These are phyloP conservation scores for Tulasnella sp. DNA, from an alignment of 768 basidiomycete species.

Conservation along the genomic window DNA sequence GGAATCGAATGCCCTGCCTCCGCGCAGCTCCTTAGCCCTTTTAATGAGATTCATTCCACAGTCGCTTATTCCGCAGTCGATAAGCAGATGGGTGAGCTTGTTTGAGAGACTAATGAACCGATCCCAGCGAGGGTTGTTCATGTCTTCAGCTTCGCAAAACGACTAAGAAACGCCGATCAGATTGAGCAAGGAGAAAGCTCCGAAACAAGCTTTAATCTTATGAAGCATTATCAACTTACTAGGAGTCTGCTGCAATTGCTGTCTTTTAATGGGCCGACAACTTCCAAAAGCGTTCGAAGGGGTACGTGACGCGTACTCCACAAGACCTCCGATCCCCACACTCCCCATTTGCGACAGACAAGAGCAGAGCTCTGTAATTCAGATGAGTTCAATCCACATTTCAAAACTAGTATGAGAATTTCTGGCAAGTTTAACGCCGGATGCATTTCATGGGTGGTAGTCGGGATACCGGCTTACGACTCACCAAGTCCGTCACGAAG, in stretches of 20 bases:
- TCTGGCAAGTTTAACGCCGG: not conserved
- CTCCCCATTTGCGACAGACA: not conserved
- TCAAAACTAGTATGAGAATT: not conserved
- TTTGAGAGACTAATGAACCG: not conserved
- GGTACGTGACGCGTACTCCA: not conserved
- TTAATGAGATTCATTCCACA: not conserved
- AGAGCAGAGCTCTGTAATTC: not conserved
- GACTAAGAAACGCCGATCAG: not conserved
- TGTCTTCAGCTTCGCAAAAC: not conserved
- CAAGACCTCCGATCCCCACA: not conserved
- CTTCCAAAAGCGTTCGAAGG: not conserved
- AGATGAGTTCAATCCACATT: not conserved
- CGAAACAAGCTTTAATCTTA: not conserved
- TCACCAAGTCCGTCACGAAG: no score
- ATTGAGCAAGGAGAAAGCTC: no score
- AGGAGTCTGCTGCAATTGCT: not conserved
- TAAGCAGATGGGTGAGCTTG: not conserved
- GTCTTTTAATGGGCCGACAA: not conserved
- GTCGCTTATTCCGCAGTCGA: not conserved
- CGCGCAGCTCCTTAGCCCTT: not conserved
- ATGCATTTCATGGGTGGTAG: no score
- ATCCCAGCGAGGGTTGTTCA: not conserved
- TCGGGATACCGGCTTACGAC: no score
- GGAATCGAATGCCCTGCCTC: not conserved
- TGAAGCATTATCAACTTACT: not conserved